Evolutionary conservation across 2,329 filamentous ascomycete genomes (phyloP), one percentile per base, ranked within the genome.

Genomic region (Talaromyces sp.): DNA sequence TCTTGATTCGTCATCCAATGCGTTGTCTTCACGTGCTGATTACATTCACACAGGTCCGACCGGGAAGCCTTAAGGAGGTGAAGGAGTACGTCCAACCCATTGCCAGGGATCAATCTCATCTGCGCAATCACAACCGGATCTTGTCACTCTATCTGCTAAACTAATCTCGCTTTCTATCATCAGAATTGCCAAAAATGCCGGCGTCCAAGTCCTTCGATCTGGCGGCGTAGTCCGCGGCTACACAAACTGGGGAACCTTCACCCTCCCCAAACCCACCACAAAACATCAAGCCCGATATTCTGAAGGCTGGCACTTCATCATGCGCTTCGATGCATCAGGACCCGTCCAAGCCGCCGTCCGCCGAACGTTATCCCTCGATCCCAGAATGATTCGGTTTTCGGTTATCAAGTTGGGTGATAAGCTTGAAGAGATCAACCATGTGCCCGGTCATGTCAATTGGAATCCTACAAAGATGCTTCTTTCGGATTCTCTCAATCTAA

Each of bases 191-290:
- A 85, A 88, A 69, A 90, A 89, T 56, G 85, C 91, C 63, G 93
- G 93, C 67, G 85, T 87, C 65, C 83, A 93, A 63, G 83, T 99
- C 71, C 88, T 99, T 68, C 82, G 84, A 66, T 84, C 87, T 64
- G 88, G 89, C 73, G 94, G 94, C 74, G 92, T 97, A 58, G 85
- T 99, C 70, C 91, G 94, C 67, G 91, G 91, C 71, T 82, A 96
- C 70, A 87, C 87, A 66, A 99, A 99, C 81, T 99, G 94, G 94
- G 94, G 94, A 71, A 83, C 89, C 66, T 97, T 94, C 78, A 81
- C 87, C 50, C 87, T 99, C 17, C 93, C 94, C 50, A 88, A 86
- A 65, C 85, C 90, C 62, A 81, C 87, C 60, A 87, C 86, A 62
- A 87, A 88, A 70, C 87, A 95, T 75, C 91, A 97, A 77, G 85